Base-by-base conservation (phyloP, 2,329 filamentous ascomycete genomes). In the Sporothrix curviconia region DNA sequence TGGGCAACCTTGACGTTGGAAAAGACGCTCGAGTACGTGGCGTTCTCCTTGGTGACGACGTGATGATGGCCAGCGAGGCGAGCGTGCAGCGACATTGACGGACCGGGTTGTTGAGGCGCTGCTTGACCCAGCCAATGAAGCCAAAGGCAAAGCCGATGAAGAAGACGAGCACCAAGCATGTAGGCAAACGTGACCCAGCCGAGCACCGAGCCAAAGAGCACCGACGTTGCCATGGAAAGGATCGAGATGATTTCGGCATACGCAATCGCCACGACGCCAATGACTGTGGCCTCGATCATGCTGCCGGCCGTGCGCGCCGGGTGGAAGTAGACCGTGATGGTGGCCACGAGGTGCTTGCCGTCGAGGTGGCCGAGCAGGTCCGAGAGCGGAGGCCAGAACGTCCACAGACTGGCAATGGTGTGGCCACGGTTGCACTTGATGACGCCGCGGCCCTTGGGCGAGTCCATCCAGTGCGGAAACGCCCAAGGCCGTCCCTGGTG, bases 251-350 rank as follows among this genome's bases (percentile, higher is more conserved):
- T 75, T 34, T 85, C 81, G 3, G 87, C 86, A 68, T 95, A 97
- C 37, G 85, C 72, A 60, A 96, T 89, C 1, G 91, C 92, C 34
- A 87, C 77, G 37, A 89, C 73, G 6, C 90, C 89, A 58, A 94
- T 84, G 34, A 92, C 73, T 11, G 87, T 81, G 3, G 91, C 92
- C 71, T 96, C 89, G 58, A 90, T 81, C 90, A 96, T 96, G 63
- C 89, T 94, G 1, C 92, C 92, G 25, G 86, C 82, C 17, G 90
- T 90, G 58, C 92, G 80, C 6, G 90, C 89, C 4, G 92, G 91
- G 69, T 96, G 91, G 66, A 96, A 97, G 68, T 96, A 97, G 11
- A 96, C 92, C 0, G 90, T 95, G 58, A 96, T 84, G 2, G 92
- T 96, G 32, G 91, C 91, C 53, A 96, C 90, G 67, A 96, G 86